These are phyloP conservation scores for Trichosporon asahii DNA, from an alignment of 1,284 basidiomycete genomes.

Conservation along the genomic window DNA sequence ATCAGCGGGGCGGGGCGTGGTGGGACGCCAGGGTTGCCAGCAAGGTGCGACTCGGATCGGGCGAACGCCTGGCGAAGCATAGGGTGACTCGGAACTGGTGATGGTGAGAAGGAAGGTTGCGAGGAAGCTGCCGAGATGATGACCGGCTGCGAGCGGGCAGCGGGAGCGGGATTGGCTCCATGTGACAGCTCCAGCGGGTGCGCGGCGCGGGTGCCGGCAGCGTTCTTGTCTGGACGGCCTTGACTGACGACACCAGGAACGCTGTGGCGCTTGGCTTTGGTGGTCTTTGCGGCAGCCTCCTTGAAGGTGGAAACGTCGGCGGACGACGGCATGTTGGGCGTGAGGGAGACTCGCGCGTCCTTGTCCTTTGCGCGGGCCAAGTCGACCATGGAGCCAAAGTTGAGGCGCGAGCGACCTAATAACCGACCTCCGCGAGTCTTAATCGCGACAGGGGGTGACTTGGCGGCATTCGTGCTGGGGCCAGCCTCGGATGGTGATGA, in stretches of 20 bases:
- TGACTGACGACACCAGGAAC: conserved; percentile 6
- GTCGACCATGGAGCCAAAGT: conserved; percentile 28
- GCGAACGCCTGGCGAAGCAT: conserved; percentile 24
- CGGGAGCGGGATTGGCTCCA: neutral
- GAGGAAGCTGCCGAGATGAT: conserved; percentile 14
- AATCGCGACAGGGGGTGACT: neutral
- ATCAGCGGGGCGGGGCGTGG: conserved; percentile 20
- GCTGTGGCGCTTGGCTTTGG: conserved; percentile 16
- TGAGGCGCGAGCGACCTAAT: conserved; percentile 17
- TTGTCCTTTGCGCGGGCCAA: conserved; percentile 12
- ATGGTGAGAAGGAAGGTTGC: conserved; percentile 17
- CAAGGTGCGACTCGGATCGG: conserved; percentile 22
- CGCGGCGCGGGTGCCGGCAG: conserved; percentile 13
- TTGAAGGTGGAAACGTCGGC: neutral
- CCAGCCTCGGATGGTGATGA: neutral
- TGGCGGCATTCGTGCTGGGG: neutral
- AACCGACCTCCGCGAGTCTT: neutral
- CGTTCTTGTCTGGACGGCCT: neutral
- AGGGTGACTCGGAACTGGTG: conserved; percentile 12
- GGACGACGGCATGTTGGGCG: neutral
- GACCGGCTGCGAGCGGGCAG: conserved; percentile 19
- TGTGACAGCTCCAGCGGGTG: conserved; percentile 25
- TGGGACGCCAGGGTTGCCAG: conserved; percentile 11
- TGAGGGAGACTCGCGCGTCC: neutral
- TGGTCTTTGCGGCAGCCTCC: neutral